A percentile compares a stretch with the other conserved stretches of the same genome.
Conservation (phyloP, 345 rosid species). For the Trapa incisa region DNA sequence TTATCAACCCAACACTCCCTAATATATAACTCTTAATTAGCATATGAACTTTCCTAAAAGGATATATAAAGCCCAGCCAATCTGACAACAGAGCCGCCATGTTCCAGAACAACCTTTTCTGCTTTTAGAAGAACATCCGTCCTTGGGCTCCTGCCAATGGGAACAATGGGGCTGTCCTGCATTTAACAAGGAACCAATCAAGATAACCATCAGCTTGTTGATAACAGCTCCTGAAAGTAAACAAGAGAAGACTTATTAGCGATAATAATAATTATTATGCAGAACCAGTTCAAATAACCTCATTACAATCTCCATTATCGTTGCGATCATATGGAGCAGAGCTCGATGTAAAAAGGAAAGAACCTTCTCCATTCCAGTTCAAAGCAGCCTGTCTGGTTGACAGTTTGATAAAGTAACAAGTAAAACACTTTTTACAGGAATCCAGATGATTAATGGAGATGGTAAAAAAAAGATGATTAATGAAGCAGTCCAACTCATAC, state of each 20-base stretch:
- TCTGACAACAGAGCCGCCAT: slow-evolving; percentile 70
- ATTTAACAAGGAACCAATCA: background rate
- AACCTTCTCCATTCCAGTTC: slow-evolving; percentile 85
- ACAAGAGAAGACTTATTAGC: background rate
- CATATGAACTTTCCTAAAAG: slow-evolving; percentile 23
- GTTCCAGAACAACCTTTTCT: slow-evolving; percentile 58
- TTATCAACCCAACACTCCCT: background rate
- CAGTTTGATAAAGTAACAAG: slow-evolving; percentile 5
- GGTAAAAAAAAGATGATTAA: background rate
- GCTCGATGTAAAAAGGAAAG: slow-evolving; percentile 84
- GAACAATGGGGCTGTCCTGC: slow-evolving; percentile 74
- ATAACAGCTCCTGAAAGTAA: background rate
- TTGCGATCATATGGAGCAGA: slow-evolving; percentile 72
- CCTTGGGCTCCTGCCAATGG: slow-evolving; percentile 78
- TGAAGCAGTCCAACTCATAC: background rate
- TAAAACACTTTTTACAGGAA: background rate
- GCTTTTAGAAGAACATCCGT: slow-evolving; percentile 76
- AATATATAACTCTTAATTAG: slow-evolving; percentile 2
- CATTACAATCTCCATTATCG: slow-evolving; percentile 69
- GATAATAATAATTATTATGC: background rate
- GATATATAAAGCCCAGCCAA: slow-evolving; percentile 97
- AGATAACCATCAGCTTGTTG: background rate
- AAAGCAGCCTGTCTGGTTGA: slow-evolving; percentile 61
- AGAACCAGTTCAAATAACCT: slow-evolving; percentile 31
- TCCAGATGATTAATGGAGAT: background rate